Evolutionary conservation across 371 early-diverging fungal species (phyloP).

Genomic region (Rhizomucor miehei): DNA sequence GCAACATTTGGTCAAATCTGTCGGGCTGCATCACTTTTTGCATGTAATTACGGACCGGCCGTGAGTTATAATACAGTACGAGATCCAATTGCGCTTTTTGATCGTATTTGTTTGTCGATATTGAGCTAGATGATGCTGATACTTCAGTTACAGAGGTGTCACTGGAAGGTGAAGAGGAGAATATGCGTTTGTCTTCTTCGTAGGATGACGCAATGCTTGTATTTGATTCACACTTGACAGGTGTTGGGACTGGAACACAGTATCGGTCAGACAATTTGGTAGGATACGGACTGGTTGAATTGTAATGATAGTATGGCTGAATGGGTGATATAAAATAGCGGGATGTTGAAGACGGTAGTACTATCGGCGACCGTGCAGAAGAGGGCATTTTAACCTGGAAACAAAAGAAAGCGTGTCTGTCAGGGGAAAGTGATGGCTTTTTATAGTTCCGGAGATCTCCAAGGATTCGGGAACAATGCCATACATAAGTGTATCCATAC

Average conservation of each 20-base stretch:
- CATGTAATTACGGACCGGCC: constrained; percentile 17
- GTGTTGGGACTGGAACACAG: neutral
- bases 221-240: neutral
- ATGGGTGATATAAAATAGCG: constrained; percentile 21
- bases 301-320: constrained; percentile 1
- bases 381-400: constrained; percentile 3
- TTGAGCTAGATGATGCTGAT: neutral
- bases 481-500: no score
- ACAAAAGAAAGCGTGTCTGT: constrained; percentile 1
- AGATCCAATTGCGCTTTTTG: constrained; percentile 2
- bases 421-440: no score
- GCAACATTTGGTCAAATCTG: constrained; percentile 14
- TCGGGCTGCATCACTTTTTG: constrained; percentile 9
- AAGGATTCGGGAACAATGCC: no score
- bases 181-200: neutral
- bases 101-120: neutral
- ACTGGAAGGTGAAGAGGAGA: neutral
- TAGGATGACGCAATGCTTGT: neutral
- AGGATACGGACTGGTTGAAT: no score
- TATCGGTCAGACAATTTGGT: no score
- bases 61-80: constrained; percentile 19
- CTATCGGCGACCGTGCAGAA: neutral
- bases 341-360: constrained; percentile 11
- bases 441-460: no score
- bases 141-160: neutral